These are phyloP conservation scores for Penicillium cinerascens DNA, from an alignment of 495 filamentous ascomycete species.

Conservation along the genomic window DNA sequence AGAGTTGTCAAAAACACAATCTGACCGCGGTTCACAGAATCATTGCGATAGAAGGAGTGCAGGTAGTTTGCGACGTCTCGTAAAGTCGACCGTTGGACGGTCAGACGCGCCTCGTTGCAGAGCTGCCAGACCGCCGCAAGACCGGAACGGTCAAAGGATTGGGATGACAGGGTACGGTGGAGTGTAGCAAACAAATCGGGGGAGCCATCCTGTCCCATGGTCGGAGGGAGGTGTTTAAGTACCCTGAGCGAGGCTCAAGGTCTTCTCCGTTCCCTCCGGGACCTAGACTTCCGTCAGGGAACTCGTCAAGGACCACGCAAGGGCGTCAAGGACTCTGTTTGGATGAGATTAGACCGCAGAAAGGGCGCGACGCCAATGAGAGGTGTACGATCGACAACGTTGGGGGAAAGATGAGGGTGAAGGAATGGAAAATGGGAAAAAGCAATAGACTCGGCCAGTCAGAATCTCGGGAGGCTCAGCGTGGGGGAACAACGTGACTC, in stretches of 20 bases:
- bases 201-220: conserved; percentile 18
- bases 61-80: conserved; percentile 19
- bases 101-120: conserved; percentile 12
- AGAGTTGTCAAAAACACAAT: conserved; percentile 38
- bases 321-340: conserved; percentile 15
- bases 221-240: conserved; percentile 6
- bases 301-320: conserved; percentile 12
- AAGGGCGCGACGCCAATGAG: conserved; percentile 26
- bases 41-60: conserved; percentile 27
- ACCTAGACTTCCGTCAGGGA: conserved; percentile 16
- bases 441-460: conserved; percentile 31
- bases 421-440: conserved; percentile 10
- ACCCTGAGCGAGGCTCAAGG: neutral
- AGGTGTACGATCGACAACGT: conserved; percentile 25
- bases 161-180: conserved; percentile 15
- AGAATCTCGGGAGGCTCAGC: conserved; percentile 24
- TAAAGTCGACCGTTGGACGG: conserved; percentile 17
- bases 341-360: conserved; percentile 2
- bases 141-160: conserved; percentile 8
- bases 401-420: neutral
- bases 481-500: conserved; percentile 36
- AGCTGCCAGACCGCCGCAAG: conserved; percentile 14
- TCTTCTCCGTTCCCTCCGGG: neutral
- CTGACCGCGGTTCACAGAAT: conserved; percentile 28
- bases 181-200: conserved; percentile 11